Evolutionary conservation across 345 rosid species (phyloP).

Genomic region (Camelina laxa): DNA sequence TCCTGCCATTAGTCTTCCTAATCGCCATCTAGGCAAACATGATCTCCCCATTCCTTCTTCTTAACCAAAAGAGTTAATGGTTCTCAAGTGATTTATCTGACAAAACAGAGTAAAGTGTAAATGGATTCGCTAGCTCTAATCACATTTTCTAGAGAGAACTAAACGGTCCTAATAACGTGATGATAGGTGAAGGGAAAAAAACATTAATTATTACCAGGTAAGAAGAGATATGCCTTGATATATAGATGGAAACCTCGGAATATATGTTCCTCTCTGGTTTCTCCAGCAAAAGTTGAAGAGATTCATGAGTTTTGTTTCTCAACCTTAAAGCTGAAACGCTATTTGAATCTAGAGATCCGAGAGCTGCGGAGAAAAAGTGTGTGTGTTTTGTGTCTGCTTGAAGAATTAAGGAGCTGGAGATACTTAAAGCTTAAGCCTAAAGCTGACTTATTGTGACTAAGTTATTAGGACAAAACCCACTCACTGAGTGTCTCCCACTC

Average conservation of each 20-base stretch:
- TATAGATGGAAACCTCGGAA: conserved; percentile 27
- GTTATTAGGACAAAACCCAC: conserved; percentile 41
- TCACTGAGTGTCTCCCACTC: not conserved
- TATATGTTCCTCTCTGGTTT: conserved; percentile 21
- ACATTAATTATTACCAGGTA: conserved; percentile 26
- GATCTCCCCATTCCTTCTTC: conserved; percentile 53
- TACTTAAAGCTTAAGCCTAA: conserved; percentile 36
- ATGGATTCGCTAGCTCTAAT: not conserved
- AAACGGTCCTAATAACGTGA: conserved; percentile 3
- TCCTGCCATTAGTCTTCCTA: conserved; percentile 60
- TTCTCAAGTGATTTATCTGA: conserved; percentile 13
- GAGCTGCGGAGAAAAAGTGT: conserved; percentile 38
- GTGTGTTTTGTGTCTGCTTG: conserved; percentile 33
- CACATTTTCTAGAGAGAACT: not conserved
- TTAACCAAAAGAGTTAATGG: conserved; percentile 1
- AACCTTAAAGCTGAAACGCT: conserved; percentile 17
- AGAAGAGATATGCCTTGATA: conserved; percentile 27
- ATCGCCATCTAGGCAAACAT: conserved; percentile 57
- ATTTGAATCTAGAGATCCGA: conserved; percentile 41
- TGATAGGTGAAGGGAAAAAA: not conserved
- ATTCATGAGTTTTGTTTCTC: conserved; percentile 27
- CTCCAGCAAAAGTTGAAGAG: conserved; percentile 25
- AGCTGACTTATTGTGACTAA: conserved; percentile 27
- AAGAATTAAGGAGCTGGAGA: conserved; percentile 41
- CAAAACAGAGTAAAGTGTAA: conserved; percentile 6